Conservation (phyloP, 1,139 yeast genomes). For the Saccharomycopsis hybrid region DNA sequence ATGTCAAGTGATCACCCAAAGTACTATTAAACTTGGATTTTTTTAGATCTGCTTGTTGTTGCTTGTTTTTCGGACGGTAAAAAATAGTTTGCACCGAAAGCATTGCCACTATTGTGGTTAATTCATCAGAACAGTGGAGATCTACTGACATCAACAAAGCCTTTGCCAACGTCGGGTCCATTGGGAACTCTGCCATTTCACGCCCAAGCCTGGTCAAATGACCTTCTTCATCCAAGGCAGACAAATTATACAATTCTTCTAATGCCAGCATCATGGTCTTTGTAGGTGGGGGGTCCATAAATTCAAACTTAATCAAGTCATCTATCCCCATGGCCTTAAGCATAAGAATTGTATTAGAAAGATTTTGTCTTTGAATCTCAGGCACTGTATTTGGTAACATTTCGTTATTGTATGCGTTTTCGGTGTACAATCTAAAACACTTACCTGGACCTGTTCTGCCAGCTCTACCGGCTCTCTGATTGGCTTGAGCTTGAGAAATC, state of each 20-base stretch:
- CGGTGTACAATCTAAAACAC: slow-evolving; percentile 83
- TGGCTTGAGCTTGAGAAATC: slow-evolving; percentile 90
- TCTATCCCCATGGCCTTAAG: slow-evolving; percentile 93
- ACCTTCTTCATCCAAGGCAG: slow-evolving; percentile 80
- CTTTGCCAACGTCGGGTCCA: slow-evolving; percentile 89
- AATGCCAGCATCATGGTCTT: slow-evolving; percentile 71
- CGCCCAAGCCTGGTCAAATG: slow-evolving; percentile 66
- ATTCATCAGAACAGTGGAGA: slow-evolving; percentile 73
- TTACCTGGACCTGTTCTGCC: slow-evolving; percentile 97
- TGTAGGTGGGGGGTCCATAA: slow-evolving; percentile 91
- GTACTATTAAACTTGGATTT: slow-evolving; percentile 72
- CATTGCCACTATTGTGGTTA: slow-evolving; percentile 85
- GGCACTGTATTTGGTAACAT: slow-evolving; percentile 85
- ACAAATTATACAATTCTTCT: slow-evolving; percentile 74
- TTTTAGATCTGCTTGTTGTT: slow-evolving; percentile 68
- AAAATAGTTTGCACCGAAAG: slow-evolving; percentile 81
- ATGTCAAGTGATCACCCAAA: slow-evolving; percentile 82
- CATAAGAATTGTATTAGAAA: slow-evolving; percentile 80
- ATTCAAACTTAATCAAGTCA: slow-evolving; percentile 72
- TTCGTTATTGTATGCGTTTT: slow-evolving; percentile 78
- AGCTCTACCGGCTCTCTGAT: slow-evolving; percentile 95
- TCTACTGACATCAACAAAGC: slow-evolving; percentile 72
- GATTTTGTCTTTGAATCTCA: slow-evolving; percentile 86
- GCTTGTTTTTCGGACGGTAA: slow-evolving; percentile 77
- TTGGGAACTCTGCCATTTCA: slow-evolving; percentile 88